Evolutionary conservation across 2,329 filamentous ascomycete genomes (phyloP).

Genomic region (Escovopsis sp.): DNA sequence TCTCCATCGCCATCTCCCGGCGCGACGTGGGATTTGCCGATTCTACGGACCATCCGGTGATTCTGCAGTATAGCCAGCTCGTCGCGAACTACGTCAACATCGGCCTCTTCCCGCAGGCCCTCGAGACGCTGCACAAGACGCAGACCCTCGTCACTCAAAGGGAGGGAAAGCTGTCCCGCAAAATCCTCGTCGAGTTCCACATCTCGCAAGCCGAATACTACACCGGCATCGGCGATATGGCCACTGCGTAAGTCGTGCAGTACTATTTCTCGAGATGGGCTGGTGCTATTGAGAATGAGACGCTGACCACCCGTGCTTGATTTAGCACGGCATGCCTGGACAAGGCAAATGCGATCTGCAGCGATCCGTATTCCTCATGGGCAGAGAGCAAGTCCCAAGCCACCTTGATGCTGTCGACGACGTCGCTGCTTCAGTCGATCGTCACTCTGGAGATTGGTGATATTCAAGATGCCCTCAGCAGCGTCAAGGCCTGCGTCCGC

Average conservation of each 20-base stretch:
- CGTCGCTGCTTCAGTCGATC: conserved; percentile 44
- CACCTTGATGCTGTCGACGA: conserved; percentile 16
- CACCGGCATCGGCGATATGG: conserved; percentile 48
- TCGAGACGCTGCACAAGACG: conserved; percentile 40
- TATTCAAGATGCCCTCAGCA: conserved; percentile 40
- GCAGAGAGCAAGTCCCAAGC: conserved; percentile 19
- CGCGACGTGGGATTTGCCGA: conserved; percentile 15
- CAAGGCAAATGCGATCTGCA: conserved; percentile 25
- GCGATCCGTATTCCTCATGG: conserved; percentile 17
- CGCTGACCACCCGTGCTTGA: too few relatives aligned
- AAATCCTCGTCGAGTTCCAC: conserved; percentile 40
- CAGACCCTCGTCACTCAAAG: conserved; percentile 30
- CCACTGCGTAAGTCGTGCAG: conserved; percentile 36
- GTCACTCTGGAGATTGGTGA: conserved; percentile 49
- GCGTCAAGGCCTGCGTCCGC: conserved; percentile 43
- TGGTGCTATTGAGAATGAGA: background rate
- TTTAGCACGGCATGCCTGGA: conserved; percentile 17
- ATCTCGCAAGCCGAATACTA: conserved; percentile 63
- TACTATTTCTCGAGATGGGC: too few relatives aligned
- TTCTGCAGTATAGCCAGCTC: conserved; percentile 32
- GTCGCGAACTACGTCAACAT: conserved; percentile 38
- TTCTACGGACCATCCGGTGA: conserved; percentile 22
- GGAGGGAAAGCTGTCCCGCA: conserved; percentile 19
- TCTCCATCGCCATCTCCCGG: conserved; percentile 28
- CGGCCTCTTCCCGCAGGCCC: conserved; percentile 37